These are phyloP conservation scores for Clonostachys solani DNA, from an alignment of 2,329 filamentous ascomycete genomes.

Conservation along the genomic window DNA sequence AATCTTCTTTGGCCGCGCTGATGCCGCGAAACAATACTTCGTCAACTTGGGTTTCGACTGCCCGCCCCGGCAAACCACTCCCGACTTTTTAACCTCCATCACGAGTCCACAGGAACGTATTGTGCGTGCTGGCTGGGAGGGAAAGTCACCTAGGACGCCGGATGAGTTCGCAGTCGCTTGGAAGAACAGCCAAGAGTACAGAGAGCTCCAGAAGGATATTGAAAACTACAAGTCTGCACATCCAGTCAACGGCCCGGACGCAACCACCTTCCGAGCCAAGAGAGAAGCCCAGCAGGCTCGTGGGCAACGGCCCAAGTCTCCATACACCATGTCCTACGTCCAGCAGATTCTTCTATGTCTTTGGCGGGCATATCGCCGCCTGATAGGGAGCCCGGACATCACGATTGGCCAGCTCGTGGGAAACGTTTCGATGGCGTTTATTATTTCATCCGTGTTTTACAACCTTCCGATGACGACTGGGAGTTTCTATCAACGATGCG, in stretches of 20 bases:
- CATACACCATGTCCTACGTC: conserved; percentile 37
- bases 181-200: conserved; percentile 11
- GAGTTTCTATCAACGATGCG: conserved; percentile 45
- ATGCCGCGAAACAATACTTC: conserved; percentile 60
- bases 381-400: conserved; percentile 8
- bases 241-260: conserved; percentile 30
- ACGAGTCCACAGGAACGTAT: conserved; percentile 54
- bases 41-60: conserved; percentile 63
- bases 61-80: conserved; percentile 61
- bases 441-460: conserved; percentile 64
- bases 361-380: conserved; percentile 13
- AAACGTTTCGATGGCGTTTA: conserved; percentile 29
- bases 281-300: conserved; percentile 6
- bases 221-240: conserved; percentile 20
- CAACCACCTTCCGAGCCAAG: conserved; percentile 20
- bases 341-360: conserved; percentile 36
- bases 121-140: conserved; percentile 49
- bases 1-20: conserved; percentile 58
- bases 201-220: conserved; percentile 11
- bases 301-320: conserved; percentile 33
- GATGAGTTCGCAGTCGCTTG: conserved; percentile 20
- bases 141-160: conserved; percentile 32
- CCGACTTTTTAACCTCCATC: conserved; percentile 72
- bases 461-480: conserved; percentile 46
- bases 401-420: conserved; percentile 35